Conservation (phyloP, 2,329 filamentous ascomycete species). For the Diaporthe sp. region DNA sequence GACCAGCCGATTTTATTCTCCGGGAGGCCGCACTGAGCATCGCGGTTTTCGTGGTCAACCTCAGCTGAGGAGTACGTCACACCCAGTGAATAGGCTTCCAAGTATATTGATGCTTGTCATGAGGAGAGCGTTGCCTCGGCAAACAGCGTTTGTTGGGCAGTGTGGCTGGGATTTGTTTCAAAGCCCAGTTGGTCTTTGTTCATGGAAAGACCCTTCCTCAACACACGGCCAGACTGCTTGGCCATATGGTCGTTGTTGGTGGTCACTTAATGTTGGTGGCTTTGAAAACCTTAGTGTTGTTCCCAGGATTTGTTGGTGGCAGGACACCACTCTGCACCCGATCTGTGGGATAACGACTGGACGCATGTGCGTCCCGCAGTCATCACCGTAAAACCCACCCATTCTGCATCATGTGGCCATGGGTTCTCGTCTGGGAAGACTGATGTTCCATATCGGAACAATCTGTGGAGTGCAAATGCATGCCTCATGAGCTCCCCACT, state of each 20-base stretch:
- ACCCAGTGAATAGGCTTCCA: neutral
- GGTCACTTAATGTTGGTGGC: neutral
- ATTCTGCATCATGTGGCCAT: neutral
- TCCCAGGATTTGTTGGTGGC: neutral
- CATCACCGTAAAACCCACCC: neutral
- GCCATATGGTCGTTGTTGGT: neutral
- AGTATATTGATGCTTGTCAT: neutral
- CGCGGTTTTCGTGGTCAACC: neutral
- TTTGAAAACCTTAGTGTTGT: neutral
- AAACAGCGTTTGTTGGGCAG: constrained; percentile 2
- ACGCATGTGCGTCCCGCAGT: neutral
- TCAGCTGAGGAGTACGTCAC: neutral
- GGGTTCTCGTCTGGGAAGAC: neutral
- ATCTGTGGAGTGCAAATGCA: neutral
- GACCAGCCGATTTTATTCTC: neutral
- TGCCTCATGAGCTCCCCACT: neutral
- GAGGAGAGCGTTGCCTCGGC: neutral
- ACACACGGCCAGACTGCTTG: neutral
- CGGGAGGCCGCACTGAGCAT: constrained; percentile 18
- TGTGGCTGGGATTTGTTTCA: neutral
- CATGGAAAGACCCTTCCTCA: neutral
- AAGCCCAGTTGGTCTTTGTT: neutral
- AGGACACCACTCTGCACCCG: neutral
- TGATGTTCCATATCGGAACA: neutral
- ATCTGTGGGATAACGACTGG: neutral